Conservation (phyloP, 106 monocot genomes). For the Gastrodia elata region DNA sequence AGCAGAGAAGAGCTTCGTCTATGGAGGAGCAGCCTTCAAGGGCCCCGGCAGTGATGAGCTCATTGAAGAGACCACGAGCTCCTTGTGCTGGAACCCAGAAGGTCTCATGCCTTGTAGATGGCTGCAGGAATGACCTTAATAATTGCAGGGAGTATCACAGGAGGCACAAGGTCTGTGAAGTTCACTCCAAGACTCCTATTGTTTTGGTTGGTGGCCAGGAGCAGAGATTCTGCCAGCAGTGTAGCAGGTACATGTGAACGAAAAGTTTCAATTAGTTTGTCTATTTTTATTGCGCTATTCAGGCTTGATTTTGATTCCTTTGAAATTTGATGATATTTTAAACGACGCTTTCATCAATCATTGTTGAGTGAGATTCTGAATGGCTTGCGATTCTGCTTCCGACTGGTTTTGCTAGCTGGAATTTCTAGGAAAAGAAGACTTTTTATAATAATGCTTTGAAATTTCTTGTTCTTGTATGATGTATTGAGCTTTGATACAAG, state of each 20-base stretch:
- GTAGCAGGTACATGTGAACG: conserved; percentile 48
- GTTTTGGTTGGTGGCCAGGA: conserved; percentile 51
- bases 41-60: not conserved
- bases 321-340: no score
- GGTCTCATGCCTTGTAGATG: conserved; percentile 42
- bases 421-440: not conserved
- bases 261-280: not conserved
- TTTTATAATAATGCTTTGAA: not conserved
- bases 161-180: conserved; percentile 73
- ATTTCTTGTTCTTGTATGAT: not conserved
- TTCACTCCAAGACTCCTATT: conserved; percentile 61
- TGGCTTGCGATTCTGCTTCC: conserved; percentile 3
- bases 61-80: conserved; percentile 33
- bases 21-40: not conserved
- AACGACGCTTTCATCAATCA: no score
- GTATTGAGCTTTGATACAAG: not conserved
- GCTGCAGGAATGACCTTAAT: conserved; percentile 53
- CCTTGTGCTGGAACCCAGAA: conserved; percentile 12
- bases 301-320: conserved; percentile 55
- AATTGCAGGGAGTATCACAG: conserved; percentile 65
- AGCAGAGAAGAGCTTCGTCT: conserved; percentile 1
- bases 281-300: no score
- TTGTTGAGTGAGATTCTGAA: no score
- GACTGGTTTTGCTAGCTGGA: conserved; percentile 11
- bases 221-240: conserved; percentile 78